Percentiles rank a stretch among this genome's conserved stretches.
phyloP scores from a whole-genome alignment of 169 alveolate genomes.

The Plasmodium ovale region DNA sequence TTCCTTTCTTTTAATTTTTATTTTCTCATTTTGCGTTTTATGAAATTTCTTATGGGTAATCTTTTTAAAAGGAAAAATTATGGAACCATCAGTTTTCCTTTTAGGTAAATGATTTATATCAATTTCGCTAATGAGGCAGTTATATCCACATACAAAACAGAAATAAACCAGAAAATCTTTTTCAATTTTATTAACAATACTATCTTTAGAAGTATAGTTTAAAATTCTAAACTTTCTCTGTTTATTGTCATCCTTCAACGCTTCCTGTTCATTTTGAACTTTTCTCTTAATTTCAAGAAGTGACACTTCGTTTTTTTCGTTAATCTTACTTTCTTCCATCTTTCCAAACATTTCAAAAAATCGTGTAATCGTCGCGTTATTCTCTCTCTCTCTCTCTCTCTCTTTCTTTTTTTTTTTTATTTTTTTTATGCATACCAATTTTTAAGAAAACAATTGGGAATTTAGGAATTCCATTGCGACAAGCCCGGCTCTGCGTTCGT shows the following conservation, averaged over 20 bases:
- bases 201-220: conserved; percentile 72
- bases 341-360: background rate
- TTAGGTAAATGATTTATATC: conserved; percentile 45
- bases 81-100: conserved; percentile 67
- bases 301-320: conserved; percentile 28
- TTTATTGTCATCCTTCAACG: conserved; percentile 47
- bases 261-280: conserved; percentile 71
- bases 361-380: background rate
- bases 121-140: conserved; percentile 72
- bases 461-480: no score
- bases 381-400: background rate
- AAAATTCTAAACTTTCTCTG: conserved; percentile 63
- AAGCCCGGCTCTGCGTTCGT: no score
- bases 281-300: conserved; percentile 72
- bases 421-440: background rate
- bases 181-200: conserved; percentile 37
- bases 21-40: conserved; percentile 55
- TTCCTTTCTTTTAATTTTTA: conserved; percentile 35
- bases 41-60: conserved; percentile 44
- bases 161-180: conserved; percentile 66
- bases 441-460: no score
- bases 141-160: conserved; percentile 74
- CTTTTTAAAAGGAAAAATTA: conserved; percentile 49
- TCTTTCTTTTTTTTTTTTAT: background rate
- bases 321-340: background rate